Evolutionary conservation across 257 asterid species (phyloP).

Genomic region (Thymus quinquecostatus): DNA sequence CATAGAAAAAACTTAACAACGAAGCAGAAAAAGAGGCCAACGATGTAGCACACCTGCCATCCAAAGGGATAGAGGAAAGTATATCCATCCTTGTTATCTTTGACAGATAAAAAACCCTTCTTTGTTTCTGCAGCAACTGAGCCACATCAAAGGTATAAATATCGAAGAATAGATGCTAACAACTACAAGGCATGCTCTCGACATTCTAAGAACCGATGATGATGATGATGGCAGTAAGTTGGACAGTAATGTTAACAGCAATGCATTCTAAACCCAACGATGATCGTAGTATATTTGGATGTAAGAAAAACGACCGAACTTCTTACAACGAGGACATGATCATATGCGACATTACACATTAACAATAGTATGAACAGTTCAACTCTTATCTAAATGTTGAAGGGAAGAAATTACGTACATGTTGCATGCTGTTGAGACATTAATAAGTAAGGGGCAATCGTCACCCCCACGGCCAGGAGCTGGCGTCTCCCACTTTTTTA

Average conservation of each 20-base stretch:
- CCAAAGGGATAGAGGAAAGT: constrained; percentile 85
- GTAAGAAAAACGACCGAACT: not conserved
- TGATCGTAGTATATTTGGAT: not conserved
- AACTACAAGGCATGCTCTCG: constrained; percentile 1
- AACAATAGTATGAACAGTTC: too few relatives aligned
- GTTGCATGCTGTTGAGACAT: constrained; percentile 51
- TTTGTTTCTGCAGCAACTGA: constrained; percentile 95
- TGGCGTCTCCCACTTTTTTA: constrained; percentile 61
- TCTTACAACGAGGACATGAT: not conserved
- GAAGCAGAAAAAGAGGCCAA: not conserved
- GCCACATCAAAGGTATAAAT: constrained; percentile 53
- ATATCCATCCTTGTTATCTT: constrained; percentile 86
- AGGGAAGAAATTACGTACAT: constrained; percentile 51
- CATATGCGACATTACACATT: too few relatives aligned
- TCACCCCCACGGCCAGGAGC: constrained; percentile 64
- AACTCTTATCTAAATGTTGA: not conserved
- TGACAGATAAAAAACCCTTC: constrained; percentile 76
- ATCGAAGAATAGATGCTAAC: constrained; percentile 27
- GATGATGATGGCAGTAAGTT: not conserved
- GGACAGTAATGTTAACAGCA: not conserved
- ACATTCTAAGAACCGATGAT: not conserved
- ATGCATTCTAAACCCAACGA: not conserved
- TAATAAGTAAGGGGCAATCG: constrained; percentile 55
- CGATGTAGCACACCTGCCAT: constrained; percentile 69
- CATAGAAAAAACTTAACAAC: not conserved